Percentiles rank a stretch among this genome's conserved stretches.
Conservation (phyloP, 2,329 filamentous ascomycete genomes). For the Colletotrichum simmondsii region DNA sequence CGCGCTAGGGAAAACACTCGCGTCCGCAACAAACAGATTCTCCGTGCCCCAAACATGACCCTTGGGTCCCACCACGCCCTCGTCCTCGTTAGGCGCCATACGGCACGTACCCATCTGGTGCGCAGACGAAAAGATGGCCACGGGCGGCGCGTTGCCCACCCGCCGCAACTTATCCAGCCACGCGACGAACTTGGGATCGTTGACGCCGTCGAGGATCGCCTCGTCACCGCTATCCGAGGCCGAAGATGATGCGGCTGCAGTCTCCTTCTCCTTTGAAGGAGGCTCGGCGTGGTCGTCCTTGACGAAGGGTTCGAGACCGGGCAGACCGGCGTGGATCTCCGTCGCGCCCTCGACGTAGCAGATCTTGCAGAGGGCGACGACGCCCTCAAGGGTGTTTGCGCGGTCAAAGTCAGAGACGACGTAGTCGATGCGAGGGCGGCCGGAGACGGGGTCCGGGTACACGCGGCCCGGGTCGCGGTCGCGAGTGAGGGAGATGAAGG, state of each 20-base stretch:
- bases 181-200: constrained; percentile 67
- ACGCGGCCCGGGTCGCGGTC: constrained; percentile 83
- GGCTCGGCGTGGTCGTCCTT: constrained; percentile 40
- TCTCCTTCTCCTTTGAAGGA: constrained; percentile 22
- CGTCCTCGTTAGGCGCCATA: constrained; percentile 68
- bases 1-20: constrained; percentile 80
- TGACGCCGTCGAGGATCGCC: constrained; percentile 48
- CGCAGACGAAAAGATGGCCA: constrained; percentile 71
- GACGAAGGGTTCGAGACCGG: constrained; percentile 72
- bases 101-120: constrained; percentile 85
- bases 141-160: constrained; percentile 61
- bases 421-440: constrained; percentile 76
- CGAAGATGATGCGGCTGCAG: background rate
- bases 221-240: constrained; percentile 8
- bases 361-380: constrained; percentile 79
- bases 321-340: constrained; percentile 78
- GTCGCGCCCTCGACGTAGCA: constrained; percentile 81
- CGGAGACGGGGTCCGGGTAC: constrained; percentile 75
- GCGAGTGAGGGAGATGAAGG: constrained; percentile 78
- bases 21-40: constrained; percentile 77
- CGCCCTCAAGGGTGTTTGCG: constrained; percentile 75
- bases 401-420: constrained; percentile 77
- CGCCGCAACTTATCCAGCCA: constrained; percentile 67
- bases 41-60: constrained; percentile 74
- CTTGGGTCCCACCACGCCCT: constrained; percentile 67